These are phyloP conservation scores for Tolypocladium capitatum DNA, from an alignment of 2,329 filamentous ascomycete species.

Conservation along the genomic window DNA sequence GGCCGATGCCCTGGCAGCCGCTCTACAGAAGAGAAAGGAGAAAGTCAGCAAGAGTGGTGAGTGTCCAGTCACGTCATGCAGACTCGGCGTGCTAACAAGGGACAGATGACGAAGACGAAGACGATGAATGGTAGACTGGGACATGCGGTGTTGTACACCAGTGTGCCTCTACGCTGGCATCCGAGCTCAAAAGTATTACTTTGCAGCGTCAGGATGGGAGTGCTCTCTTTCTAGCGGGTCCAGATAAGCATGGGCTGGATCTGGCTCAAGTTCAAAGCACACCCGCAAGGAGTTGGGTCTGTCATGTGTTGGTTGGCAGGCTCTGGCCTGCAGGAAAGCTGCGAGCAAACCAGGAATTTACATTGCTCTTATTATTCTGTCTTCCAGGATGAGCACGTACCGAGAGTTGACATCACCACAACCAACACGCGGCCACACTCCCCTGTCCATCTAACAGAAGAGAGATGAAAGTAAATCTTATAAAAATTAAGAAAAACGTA, in stretches of 20 bases:
- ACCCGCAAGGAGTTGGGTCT: neutral
- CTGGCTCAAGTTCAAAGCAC: neutral
- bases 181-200: neutral
- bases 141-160: neutral
- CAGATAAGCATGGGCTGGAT: neutral
- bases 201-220: neutral
- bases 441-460: too few species aligned
- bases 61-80: conserved; percentile 22
- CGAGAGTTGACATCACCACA: too few species aligned
- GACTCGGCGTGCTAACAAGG: conserved; percentile 4
- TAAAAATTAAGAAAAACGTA: neutral
- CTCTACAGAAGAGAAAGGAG: conserved; percentile 71
- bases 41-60: conserved; percentile 93
- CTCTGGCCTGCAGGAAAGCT: neutral
- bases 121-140: conserved; percentile 52
- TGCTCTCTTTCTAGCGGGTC: neutral
- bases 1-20: conserved; percentile 70
- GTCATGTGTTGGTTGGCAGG: too few species aligned
- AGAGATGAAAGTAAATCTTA: too few species aligned
- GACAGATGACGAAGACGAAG: conserved; percentile 62
- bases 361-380: too few species aligned
- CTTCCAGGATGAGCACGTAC: too few species aligned
- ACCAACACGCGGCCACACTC: too few species aligned
- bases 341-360: too few species aligned
- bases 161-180: neutral